These are phyloP conservation scores for Saccharomycopsis vini DNA, from an alignment of 805 yeast genomes.

Conservation along the genomic window DNA sequence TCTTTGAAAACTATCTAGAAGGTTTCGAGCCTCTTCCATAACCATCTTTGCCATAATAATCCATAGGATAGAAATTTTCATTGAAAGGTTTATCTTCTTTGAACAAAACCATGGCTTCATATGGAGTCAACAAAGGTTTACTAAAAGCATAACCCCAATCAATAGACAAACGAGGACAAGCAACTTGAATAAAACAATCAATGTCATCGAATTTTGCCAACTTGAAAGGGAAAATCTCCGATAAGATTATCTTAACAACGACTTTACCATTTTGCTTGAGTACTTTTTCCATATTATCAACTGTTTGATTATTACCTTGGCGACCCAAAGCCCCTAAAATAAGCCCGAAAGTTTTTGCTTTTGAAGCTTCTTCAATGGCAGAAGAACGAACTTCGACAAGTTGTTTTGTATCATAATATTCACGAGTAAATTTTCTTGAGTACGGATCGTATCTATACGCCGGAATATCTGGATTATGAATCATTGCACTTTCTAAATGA, in stretches of 20 bases:
- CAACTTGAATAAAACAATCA: constrained; percentile 94
- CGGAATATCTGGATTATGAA: constrained; percentile 86
- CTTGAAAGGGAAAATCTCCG: constrained; percentile 91
- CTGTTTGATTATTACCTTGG: constrained; percentile 81
- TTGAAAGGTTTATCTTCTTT: constrained; percentile 61
- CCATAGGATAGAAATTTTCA: constrained; percentile 81
- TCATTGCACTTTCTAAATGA: constrained; percentile 93
- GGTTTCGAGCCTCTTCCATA: constrained; percentile 65
- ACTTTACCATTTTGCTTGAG: constrained; percentile 48
- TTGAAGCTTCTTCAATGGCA: constrained; percentile 58
- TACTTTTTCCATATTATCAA: constrained; percentile 51
- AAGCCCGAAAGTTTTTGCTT: constrained; percentile 65
- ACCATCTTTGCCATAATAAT: constrained; percentile 82
- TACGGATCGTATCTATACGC: constrained; percentile 96
- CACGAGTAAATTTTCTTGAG: constrained; percentile 81
- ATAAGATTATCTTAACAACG: constrained; percentile 73
- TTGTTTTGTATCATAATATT: constrained; percentile 79
- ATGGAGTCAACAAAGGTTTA: constrained; percentile 87
- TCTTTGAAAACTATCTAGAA: neutral
- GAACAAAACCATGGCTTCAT: constrained; percentile 88
- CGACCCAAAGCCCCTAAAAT: constrained; percentile 91
- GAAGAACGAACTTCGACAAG: constrained; percentile 63
- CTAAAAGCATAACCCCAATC: constrained; percentile 99
- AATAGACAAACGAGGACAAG: constrained; percentile 91
- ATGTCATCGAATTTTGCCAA: constrained; percentile 86